Evolutionary conservation across 768 basidiomycete genomes (phyloP), one percentile per base, ranked within the genome.

Genomic region (Boletus bicolor): DNA sequence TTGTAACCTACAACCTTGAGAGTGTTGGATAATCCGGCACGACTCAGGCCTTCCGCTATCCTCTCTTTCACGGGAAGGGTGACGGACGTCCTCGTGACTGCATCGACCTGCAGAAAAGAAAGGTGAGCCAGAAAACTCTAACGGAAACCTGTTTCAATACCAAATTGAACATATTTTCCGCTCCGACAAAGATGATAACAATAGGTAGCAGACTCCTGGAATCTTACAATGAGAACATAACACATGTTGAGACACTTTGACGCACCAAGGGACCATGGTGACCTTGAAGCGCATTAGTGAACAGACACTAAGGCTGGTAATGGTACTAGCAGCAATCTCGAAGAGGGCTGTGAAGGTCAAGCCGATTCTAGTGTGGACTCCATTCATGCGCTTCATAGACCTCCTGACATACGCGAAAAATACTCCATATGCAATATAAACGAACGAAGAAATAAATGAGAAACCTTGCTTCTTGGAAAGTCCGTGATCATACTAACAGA

Each of bases 111-210:
- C 42, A 53, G 58, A 26, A 66, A 55, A 39, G 47, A n/a, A 44
- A 65, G 57, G 61, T 73, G 66, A 67, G 57, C 49, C 60, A 65
- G 49, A 30, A 54, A 57, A 51, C 53, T 43, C 28, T 49, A 54
- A 63, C 36, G 19, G 39, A 4, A 46, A 44, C 24, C 15, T 28
- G n/a, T 49, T 32, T 36, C 71, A 85, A 59, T 70, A 93, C 93
- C 68, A 99, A 77, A 64, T 87, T 89, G 68, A 93, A 91, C 95
- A 98, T 98, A 64, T 98, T 98, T 75, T 98, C 96, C 3, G 93
- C 90, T 3, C 96, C 96, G 14, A 96, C 89, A 61, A 98, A 95
- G 7, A 94, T 83, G 49, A 99, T 93, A 37, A 97, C 89, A 55
- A 98, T 89, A 1, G 95, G 95, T 49, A 99, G 77, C 41, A 96